Conservation (phyloP, 2,329 filamentous ascomycete genomes). For the Trichoderma aggressivum region DNA sequence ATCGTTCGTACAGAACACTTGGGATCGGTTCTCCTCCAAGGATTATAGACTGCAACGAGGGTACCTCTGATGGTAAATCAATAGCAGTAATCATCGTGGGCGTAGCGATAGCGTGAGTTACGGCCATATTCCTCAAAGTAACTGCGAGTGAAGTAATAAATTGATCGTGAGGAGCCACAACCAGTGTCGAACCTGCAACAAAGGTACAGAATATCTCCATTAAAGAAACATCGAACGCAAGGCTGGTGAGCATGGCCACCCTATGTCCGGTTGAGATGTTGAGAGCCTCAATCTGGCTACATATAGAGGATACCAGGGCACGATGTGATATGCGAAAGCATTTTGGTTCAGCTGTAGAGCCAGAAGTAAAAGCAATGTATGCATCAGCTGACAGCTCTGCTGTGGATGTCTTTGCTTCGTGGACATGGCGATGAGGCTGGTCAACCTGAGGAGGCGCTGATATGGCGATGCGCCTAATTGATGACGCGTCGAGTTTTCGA, state of each 20-base stretch:
- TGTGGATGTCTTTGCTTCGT: not conserved
- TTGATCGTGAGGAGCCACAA: not conserved
- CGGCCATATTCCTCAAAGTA: not conserved
- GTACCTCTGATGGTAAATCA: not conserved
- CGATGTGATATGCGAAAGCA: not conserved
- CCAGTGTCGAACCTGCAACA: not conserved
- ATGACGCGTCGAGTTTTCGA: not conserved
- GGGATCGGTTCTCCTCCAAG: not conserved
- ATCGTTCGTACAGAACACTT: not conserved
- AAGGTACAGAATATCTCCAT: not conserved
- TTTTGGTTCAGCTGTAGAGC: not conserved
- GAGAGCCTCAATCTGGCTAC: not conserved
- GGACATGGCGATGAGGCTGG: not conserved
- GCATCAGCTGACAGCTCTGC: not conserved
- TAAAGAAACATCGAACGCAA: not conserved
- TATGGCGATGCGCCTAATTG: not conserved
- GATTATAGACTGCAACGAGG: not conserved
- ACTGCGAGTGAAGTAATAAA: not conserved
- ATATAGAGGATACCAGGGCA: not conserved
- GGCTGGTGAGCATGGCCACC: not conserved
- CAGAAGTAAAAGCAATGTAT: not conserved
- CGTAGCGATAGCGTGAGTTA: not conserved
- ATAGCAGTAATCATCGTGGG: not conserved
- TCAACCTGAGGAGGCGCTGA: not conserved
- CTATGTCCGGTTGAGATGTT: not conserved